Evolutionary conservation across 2,329 filamentous ascomycete genomes (phyloP), one percentile per base, ranked within the genome.

Genomic region (Aspergillus sp.): DNA sequence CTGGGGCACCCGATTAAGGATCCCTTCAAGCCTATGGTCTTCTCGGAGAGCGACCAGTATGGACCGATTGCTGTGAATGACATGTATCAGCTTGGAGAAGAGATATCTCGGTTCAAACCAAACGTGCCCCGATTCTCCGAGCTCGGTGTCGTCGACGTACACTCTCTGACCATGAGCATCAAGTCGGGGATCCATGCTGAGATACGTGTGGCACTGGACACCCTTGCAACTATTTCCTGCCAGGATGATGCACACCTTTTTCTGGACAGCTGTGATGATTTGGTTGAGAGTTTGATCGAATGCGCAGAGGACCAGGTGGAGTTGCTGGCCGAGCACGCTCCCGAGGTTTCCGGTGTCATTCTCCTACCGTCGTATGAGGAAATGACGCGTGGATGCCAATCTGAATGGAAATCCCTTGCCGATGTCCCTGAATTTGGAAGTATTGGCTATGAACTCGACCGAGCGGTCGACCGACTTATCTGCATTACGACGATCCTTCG

Each of bases 401-500:
- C 74, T 3, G 89, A 95, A 55, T 74, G 78, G 40, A 74, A 82
- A 39, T 71, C 71, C 1, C 60, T 96, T 33, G 78, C 82, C 44
- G 80, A 88, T 30, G 68, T 82, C 14, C 74, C 80, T 0, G 71
- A 74, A 22, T 82, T 91, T 53, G 89, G 86, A 2, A 82, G 80
- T 2, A 63, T 71, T 10, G 81, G 80, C 17, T 89, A 94, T 55
- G 78, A 89, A 32, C 72, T 95, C 2, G 85, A 94, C 49, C 78
- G 83, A 30, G 83, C 88, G 2, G 86, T 88, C 3, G 88, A 95
- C 47, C 77, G 82, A 37, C 62, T 98, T 29, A 79, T 96, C 35
- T 93, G 86, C 51, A 82, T 96, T 43, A 93, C 86, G 1, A 93
- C 86, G 0, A 88, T 95, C 35, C 63, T 98, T 29, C 81, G 91